These are phyloP conservation scores for Ploettnerulaceae sp. DNA, from an alignment of 2,329 filamentous ascomycete species.

Conservation along the genomic window DNA sequence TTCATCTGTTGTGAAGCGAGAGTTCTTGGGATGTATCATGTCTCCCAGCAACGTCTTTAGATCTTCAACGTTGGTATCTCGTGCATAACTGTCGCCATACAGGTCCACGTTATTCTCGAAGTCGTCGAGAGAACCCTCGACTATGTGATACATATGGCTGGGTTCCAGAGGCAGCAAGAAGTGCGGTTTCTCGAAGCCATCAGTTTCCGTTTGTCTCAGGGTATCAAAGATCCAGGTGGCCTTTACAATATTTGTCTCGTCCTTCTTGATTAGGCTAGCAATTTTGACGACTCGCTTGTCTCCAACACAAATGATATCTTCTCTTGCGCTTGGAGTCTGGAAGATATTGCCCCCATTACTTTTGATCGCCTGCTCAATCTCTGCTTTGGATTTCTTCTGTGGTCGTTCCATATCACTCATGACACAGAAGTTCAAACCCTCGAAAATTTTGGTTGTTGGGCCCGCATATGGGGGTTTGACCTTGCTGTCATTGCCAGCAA, in stretches of 20 bases:
- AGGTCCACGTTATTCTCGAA: slow-evolving; percentile 64
- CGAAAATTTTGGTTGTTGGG: slow-evolving; percentile 61
- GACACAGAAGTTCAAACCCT: slow-evolving; percentile 74
- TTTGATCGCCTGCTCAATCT: slow-evolving; percentile 78
- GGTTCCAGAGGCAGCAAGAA: slow-evolving; percentile 60
- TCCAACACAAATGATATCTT: slow-evolving; percentile 66
- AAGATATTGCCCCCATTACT: slow-evolving; percentile 75
- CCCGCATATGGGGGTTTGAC: slow-evolving; percentile 49
- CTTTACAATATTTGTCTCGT: slow-evolving; percentile 66
- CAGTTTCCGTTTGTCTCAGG: slow-evolving; percentile 47
- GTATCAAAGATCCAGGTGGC: slow-evolving; percentile 79
- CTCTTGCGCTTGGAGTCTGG: slow-evolving; percentile 61
- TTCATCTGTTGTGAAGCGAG: slow-evolving; percentile 40
- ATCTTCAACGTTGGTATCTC: slow-evolving; percentile 62
- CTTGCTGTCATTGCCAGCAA: slow-evolving; percentile 63
- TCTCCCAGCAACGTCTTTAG: slow-evolving; percentile 47
- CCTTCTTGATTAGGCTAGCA: slow-evolving; percentile 72
- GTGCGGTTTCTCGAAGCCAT: slow-evolving; percentile 41
- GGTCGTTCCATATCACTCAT: slow-evolving; percentile 71
- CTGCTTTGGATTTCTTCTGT: slow-evolving; percentile 67
- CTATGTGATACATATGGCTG: slow-evolving; percentile 67
- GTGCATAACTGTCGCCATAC: slow-evolving; percentile 77
- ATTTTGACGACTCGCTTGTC: slow-evolving; percentile 80
- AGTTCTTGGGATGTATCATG: slow-evolving; percentile 45
- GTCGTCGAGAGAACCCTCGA: slow-evolving; percentile 47